Base-by-base conservation (phyloP, 768 basidiomycete genomes). In the Amanita rubescens region DNA sequence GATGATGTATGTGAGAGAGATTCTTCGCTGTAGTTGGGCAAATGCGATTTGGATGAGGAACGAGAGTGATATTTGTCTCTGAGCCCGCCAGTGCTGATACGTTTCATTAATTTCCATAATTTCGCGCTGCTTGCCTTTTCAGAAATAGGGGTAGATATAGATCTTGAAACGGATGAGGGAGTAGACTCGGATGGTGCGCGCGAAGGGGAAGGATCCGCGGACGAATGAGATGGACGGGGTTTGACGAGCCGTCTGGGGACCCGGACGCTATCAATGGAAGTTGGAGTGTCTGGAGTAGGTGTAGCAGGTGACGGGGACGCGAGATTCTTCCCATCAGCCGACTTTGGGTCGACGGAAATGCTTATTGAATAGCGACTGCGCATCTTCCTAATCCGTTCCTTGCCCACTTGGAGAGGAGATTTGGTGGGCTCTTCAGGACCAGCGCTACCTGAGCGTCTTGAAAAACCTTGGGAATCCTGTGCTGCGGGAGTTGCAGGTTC, bases 41-140 rank as follows among this genome's bases (percentile, higher is more conserved):
- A 25, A 15, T 20, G 30, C 12, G 44, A 46, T 15, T 44, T 44
- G 8, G 52, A 53, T 11, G 38, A 33, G 32, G 52, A 53, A 17
- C 46, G 44, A 17, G 33, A 24, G 14, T 20, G 42, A 24, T 53
- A 80, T 59, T 75, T 80, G 15, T 87, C 85, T 53, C 81, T 75
- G 39, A 87, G 65, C 8, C 74, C 81, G 7, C 82, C 80, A 0
- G 79, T 76, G 55, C 84, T 86, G 55, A 89, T 79, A 37, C 82
- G 75, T 64, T 85, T 87, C 74, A 88, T 75, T 48, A 89, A 62
- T 65, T 75, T 83, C 84, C 84, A 87, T 2, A 87, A 64, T 59
- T 73, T 80, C 46, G 71, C 72, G 6, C 74, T 70, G 5, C 73
- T 22, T 12, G 14, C 41, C 14, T 19, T 32, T 35, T 32, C 34